These are phyloP conservation scores for Aspergillus pseudoterreus DNA, from an alignment of 2,329 filamentous ascomycete genomes.

Conservation along the genomic window DNA sequence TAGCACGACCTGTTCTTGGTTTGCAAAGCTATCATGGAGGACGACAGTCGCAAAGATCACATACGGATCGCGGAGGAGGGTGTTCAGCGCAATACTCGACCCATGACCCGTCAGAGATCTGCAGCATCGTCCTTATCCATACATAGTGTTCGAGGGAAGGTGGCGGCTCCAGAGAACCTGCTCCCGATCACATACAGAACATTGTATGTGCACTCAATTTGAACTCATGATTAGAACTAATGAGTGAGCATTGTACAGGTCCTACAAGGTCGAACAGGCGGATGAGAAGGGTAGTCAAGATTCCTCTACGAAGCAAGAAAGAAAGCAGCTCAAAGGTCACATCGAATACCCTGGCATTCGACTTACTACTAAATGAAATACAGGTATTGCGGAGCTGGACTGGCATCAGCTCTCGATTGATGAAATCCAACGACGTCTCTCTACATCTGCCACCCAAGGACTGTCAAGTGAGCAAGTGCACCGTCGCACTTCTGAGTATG, in stretches of 20 bases:
- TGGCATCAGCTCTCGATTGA: constrained; percentile 62
- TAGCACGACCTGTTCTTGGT: too few relatives aligned
- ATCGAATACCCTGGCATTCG: too few relatives aligned
- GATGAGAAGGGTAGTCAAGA: background rate
- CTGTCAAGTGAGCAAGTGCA: constrained; percentile 58
- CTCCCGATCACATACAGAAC: background rate
- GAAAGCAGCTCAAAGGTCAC: background rate
- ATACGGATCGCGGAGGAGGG: background rate
- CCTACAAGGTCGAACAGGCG: background rate
- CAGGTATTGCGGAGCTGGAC: constrained; percentile 55
- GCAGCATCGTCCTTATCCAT: background rate
- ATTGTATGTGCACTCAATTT: background rate
- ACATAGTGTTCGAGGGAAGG: background rate
- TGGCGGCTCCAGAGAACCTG: background rate
- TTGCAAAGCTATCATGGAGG: background rate
- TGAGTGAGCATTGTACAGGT: background rate
- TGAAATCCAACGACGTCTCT: constrained; percentile 59
- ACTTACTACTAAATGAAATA: background rate
- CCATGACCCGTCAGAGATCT: background rate
- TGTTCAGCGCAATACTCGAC: background rate
- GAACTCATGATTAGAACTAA: background rate
- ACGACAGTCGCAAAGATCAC: background rate
- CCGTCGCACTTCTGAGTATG: constrained; percentile 57
- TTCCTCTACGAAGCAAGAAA: background rate
- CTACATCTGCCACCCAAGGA: constrained; percentile 54